phyloP scores from a whole-genome alignment of 768 basidiomycete species.

The Candolleomyces aberdarensis region DNA sequence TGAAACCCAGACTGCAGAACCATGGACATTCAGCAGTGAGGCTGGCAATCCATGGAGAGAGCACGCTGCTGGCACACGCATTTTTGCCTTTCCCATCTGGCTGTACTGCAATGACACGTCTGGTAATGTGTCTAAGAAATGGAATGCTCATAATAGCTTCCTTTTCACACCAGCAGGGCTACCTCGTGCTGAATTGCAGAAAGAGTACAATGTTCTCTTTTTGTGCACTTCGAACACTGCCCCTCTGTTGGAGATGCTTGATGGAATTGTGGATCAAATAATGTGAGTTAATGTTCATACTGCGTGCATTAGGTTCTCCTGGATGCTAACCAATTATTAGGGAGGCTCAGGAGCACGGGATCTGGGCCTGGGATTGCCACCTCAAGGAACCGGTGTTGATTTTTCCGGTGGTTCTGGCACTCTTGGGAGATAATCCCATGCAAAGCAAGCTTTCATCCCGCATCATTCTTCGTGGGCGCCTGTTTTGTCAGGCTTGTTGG shows the following conservation, averaged over 20 bases:
- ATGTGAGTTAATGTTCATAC: no score
- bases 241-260: constrained; percentile 41
- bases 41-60: neutral
- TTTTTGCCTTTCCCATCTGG: constrained; percentile 32
- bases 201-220: constrained; percentile 39
- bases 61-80: constrained; percentile 25
- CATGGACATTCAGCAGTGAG: neutral
- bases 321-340: no score
- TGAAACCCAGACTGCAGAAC: no score
- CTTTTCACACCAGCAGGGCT: constrained; percentile 36
- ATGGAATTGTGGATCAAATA: no score
- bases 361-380: neutral
- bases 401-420: neutral
- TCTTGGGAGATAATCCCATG: constrained; percentile 45
- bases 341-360: neutral
- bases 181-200: constrained; percentile 22
- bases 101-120: constrained; percentile 44
- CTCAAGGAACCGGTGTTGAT: neutral
- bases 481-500: constrained; percentile 38
- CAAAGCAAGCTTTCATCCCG: constrained; percentile 44
- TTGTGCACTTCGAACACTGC: constrained; percentile 39
- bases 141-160: constrained; percentile 43
- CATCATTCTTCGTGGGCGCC: constrained; percentile 33
- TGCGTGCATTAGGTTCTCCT: no score
- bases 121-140: constrained; percentile 44